phyloP scores from a whole-genome alignment of 2,329 filamentous ascomycete genomes.

The Curvularia sp. region DNA sequence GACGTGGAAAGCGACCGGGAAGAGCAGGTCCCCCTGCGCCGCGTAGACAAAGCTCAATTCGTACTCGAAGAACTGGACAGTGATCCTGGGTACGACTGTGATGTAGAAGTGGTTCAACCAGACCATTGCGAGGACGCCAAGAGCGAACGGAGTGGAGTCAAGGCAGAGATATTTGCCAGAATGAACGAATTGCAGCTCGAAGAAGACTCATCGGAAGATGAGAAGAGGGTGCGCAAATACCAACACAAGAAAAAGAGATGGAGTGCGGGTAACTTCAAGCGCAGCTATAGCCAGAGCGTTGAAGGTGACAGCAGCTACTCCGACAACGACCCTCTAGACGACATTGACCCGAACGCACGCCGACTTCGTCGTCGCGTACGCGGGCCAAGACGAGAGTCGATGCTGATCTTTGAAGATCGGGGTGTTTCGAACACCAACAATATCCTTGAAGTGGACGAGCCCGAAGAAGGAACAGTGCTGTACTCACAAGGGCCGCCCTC shows the following conservation, averaged over 20 bases:
- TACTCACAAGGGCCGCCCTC: slow-evolving; percentile 46
- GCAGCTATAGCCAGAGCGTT: slow-evolving; percentile 55
- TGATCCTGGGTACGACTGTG: slow-evolving; percentile 50
- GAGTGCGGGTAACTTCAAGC: slow-evolving; percentile 54
- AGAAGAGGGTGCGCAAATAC: slow-evolving; percentile 37
- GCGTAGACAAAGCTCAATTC: slow-evolving; percentile 45
- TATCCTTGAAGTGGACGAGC: slow-evolving; percentile 50
- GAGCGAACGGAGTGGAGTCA: slow-evolving; percentile 42
- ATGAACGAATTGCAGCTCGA: slow-evolving; percentile 48
- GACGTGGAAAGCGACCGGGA: slow-evolving; percentile 41
- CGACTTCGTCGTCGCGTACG: slow-evolving; percentile 53
- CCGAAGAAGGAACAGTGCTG: slow-evolving; percentile 40
- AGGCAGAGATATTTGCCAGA: slow-evolving; percentile 42
- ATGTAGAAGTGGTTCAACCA: slow-evolving; percentile 54
- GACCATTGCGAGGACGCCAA: slow-evolving; percentile 54
- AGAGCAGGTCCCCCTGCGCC: slow-evolving; percentile 32
- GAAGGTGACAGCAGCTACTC: slow-evolving; percentile 54
- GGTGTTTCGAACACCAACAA: slow-evolving; percentile 48
- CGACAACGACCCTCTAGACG: slow-evolving; percentile 52
- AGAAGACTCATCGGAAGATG: slow-evolving; percentile 44
- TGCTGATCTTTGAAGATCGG: slow-evolving; percentile 49
- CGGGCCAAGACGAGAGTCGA: slow-evolving; percentile 43
- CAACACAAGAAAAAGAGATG: slow-evolving; percentile 51
- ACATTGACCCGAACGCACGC: slow-evolving; percentile 49
- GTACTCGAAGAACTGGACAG: slow-evolving; percentile 54